Percentiles rank a stretch among this genome's conserved stretches.
phyloP scores from a whole-genome alignment of 345 rosid species.

The Sisymbrium altissimum region DNA sequence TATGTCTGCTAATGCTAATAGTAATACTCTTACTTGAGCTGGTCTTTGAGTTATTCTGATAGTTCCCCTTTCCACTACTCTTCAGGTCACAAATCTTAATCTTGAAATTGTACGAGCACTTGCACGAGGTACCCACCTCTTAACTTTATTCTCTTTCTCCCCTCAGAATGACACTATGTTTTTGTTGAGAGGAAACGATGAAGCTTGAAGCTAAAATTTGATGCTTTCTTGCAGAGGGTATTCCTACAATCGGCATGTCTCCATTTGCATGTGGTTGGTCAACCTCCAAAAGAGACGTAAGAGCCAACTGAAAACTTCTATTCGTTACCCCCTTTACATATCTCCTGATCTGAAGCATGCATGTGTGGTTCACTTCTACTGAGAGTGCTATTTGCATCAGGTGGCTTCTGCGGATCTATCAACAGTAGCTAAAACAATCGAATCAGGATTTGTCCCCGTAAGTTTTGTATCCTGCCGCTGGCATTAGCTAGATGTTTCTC shows the following conservation, averaged over 20 bases:
- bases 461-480: conserved; percentile 21
- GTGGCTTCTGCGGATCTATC: conserved; percentile 64
- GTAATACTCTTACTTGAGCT: not conserved
- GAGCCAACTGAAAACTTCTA: conserved; percentile 26
- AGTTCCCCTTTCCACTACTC: not conserved
- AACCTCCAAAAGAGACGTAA: conserved; percentile 64
- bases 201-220: not conserved
- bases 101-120: conserved; percentile 91
- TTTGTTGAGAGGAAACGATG: conserved; percentile 2
- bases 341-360: not conserved
- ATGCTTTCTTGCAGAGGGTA: conserved; percentile 66
- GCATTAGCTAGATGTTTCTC: not conserved
- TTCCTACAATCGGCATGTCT: conserved; percentile 84
- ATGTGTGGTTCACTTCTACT: not conserved
- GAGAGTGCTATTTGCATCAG: conserved; percentile 38
- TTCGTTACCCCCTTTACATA: not conserved
- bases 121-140: conserved; percentile 63
- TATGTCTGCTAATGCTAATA: not conserved
- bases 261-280: conserved; percentile 86
- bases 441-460: conserved; percentile 90
- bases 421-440: conserved; percentile 53
- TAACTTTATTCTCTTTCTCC: not conserved
- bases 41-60: not conserved
- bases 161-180: not conserved
- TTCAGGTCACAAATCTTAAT: conserved; percentile 81